Percentiles rank a stretch among this genome's conserved stretches.
These are phyloP conservation scores for Malassezia japonica DNA, from an alignment of 1,284 basidiomycete species.

Conservation along the genomic window DNA sequence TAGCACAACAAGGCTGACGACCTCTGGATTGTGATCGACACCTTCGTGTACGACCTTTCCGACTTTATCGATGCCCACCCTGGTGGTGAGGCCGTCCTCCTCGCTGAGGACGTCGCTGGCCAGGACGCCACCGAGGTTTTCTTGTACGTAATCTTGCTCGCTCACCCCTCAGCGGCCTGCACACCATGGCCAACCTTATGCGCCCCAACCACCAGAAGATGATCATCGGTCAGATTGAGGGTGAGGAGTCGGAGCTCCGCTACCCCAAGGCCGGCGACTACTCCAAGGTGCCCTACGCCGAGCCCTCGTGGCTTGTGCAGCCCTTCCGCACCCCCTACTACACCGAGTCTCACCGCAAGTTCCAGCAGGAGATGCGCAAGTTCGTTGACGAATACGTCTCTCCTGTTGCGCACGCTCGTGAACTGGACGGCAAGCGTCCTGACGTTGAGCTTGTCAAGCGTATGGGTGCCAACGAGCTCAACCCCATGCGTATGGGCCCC, in stretches of 20 bases:
- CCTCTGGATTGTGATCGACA: conserved; percentile 41
- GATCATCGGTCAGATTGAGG: conserved; percentile 40
- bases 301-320: conserved; percentile 36
- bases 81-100: conserved; percentile 43
- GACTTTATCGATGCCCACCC: conserved; percentile 46
- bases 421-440: conserved; percentile 42
- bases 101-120: conserved; percentile 42
- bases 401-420: conserved; percentile 36
- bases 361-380: conserved; percentile 48
- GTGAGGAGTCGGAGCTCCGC: conserved; percentile 38
- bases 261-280: conserved; percentile 26
- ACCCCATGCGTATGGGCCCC: conserved; percentile 80
- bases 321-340: conserved; percentile 49
- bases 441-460: conserved; percentile 45
- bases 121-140: conserved; percentile 47
- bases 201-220: conserved; percentile 37
- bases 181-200: conserved; percentile 41
- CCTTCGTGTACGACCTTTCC: conserved; percentile 45
- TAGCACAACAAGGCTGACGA: conserved; percentile 34
- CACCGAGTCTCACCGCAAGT: conserved; percentile 48
- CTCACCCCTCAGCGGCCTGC: conserved; percentile 27
- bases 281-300: conserved; percentile 46
- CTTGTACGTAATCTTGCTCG: conserved; percentile 20
- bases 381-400: conserved; percentile 30
- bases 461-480: conserved; percentile 52